Base-by-base conservation (phyloP, 2,329 filamentous ascomycete genomes). In the Colletotrichum sidae region DNA sequence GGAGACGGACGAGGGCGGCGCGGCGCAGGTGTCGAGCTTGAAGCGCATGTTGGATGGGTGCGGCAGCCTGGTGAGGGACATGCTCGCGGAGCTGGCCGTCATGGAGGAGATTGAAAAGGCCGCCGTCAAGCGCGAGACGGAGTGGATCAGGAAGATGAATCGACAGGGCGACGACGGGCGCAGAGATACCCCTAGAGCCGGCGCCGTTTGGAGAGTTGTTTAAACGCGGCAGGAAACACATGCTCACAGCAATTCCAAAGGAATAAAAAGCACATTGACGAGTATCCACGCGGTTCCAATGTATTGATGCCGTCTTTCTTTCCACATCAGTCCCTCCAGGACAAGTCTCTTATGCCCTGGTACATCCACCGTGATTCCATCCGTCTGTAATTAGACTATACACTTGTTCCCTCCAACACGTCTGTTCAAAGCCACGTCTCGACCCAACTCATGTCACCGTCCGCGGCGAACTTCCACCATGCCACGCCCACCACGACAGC, bases 101-200 rank as follows among this genome's bases (percentile, higher is more conserved):
- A 91, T 92, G 89, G 81, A 81, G 60, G 81, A 83, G 70, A 85
- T 92, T 60, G 87, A 90, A 76, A 78, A 77, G 51, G 86, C 88
- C 69, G 84, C 86, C 5, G 75, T 87, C 56, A 77, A 75, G 51
- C 79, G 82, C 49, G 89, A 92, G 75, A 81, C 82, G 60, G 80
- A 79, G 46, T 90, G 89, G 86, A 85, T 91, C 47, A 80, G 80
- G 73, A 77, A 72, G 62, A 83, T 86, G 78, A 88, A 84, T 70
- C 73, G 80, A 52, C 77, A 78, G 25, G 79, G 77, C 5, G 75
- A 78, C 10, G 75, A 74, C 13, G 71, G 42, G 33, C 60, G 39
- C 39, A 54, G 52, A 49, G 60, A 75, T 69, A 73, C 72, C 66
- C 77, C 74, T 17, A 71, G 76, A 63, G 81, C 81, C 11, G 83